Base-by-base conservation (phyloP, 2,329 filamentous ascomycete species). In the Colletotrichum tofieldiae region DNA sequence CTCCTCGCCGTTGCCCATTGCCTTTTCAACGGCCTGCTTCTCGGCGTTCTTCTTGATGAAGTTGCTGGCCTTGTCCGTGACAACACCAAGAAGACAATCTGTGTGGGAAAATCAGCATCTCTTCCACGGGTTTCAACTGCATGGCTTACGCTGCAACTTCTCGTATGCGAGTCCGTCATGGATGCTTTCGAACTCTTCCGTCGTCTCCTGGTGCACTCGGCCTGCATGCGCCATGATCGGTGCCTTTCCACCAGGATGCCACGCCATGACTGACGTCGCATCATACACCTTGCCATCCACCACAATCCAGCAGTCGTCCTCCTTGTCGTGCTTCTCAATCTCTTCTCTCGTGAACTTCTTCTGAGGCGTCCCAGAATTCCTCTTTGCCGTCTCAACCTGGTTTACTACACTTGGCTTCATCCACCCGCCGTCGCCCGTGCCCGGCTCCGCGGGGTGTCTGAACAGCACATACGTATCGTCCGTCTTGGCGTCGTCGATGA, bases 261-360 rank as follows among this genome's bases (percentile, higher is more conserved):
- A 86, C 9, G 77, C 75, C 20, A 88, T 75, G 3, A 86, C 84
- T 58, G 80, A 82, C 5, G 86, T 87, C 0, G 81, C 83, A 75
- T 88, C 85, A 68, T 88, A 88, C 0, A 88, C 86, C 56, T 86
- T 87, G 8, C 82, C 83, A 67, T 88, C 84, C 4, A 89, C 79
- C 0, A 88, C 84, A n/a, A 89, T 81, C 87, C 87, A 89, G 74
- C 86, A 87, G 71, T 88, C 86, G 26, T 84, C 77, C 56, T 84
- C 81, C 6, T 75, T 82, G 41, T 83, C 79, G 72, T 89, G 87
- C 66, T 84, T 88, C 75, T 88, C 86, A 49, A 89, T 86, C 76
- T 89, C 86, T 61, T 88, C 79, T 4, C 86, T 79, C 0, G 86
- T 88, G 71, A 88, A 88, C 67, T 87, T 82, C 72, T 87, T 88